Evolutionary conservation across 768 basidiomycete species (phyloP), one percentile per base, ranked within the genome.

Genomic region (Tulasnella sp.): DNA sequence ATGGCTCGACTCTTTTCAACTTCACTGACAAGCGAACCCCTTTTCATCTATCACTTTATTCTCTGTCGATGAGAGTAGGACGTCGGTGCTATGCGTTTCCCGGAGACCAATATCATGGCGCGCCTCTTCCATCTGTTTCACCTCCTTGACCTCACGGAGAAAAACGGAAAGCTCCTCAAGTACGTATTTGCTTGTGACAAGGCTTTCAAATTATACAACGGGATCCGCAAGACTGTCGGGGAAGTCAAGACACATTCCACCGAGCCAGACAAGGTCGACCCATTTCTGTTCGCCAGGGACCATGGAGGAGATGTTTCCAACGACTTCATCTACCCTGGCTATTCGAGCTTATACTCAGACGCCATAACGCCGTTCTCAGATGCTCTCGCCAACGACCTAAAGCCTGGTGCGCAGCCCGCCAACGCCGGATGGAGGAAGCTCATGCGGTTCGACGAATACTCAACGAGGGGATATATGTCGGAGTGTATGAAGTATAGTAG

Each of bases 71-170:
- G n/a, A 31, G 21, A 21, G 12, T 24, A 66, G 65, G 66, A 66
- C 44, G 50, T 66, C 27, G 66, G 66, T 15, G 66, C 66, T 4
- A 66, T 66, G 66, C 65, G 66, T 19, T 66, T 34, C 38, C 51
- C 51, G 3, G 34, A 31, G 2, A 52, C 24, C 3, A 4, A 9
- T 17, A n/a, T 38, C 29, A 66, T 66, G 66, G 25, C 19, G 9
- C 65, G 61, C 15, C 57, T 59, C 1, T 65, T 66, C 53, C 19
- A 62, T 8, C 59, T 66, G 1, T 53, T 66, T 51, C 25, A 52
- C 30, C 19, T 21, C 31, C 41, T 12, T 15, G 11, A 25, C 24
- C 29, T 48, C 19, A 52, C 22, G 19, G 21, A n/a, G 29, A 27
- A 34, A 7, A 34, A 49, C 17, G 30, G n/a, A n/a, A 48, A 49